A percentile compares a stretch with the other conserved stretches of the same genome.
These are phyloP conservation scores for Leptographium wingfieldii DNA, from an alignment of 2,329 filamentous ascomycete species.

Conservation along the genomic window DNA sequence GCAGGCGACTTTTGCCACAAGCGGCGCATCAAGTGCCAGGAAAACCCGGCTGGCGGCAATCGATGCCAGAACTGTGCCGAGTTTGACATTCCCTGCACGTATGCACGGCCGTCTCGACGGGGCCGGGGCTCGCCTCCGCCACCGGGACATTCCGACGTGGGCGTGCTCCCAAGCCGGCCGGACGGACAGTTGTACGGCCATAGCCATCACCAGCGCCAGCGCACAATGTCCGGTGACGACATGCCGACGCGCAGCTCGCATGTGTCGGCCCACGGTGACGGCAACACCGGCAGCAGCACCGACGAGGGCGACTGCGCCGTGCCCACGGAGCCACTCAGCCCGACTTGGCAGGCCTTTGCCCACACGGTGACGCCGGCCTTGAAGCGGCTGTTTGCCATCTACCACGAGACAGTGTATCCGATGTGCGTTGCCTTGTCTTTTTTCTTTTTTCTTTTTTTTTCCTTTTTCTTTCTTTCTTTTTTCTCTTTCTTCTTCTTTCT, in stretches of 20 bases:
- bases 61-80: slow-evolving; percentile 14
- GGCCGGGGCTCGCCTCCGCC: slow-evolving; percentile 10
- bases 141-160: background rate
- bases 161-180: background rate
- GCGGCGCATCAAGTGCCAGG: slow-evolving; percentile 14
- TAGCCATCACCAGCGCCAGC: background rate
- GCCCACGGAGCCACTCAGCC: slow-evolving; percentile 9
- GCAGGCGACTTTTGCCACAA: slow-evolving; percentile 14
- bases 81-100: slow-evolving; percentile 13
- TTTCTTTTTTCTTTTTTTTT: background rate
- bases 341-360: slow-evolving; percentile 13
- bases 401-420: slow-evolving; percentile 15
- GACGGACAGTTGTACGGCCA: background rate
- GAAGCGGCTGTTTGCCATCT: slow-evolving; percentile 10
- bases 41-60: slow-evolving; percentile 2
- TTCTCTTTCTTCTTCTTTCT: background rate
- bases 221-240: background rate
- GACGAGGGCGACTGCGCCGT: slow-evolving; percentile 2
- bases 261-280: background rate
- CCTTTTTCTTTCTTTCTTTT: background rate
- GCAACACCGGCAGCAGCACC: background rate
- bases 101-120: slow-evolving; percentile 12
- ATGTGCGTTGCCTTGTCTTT: slow-evolving; percentile 4
- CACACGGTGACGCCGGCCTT: slow-evolving; percentile 12
- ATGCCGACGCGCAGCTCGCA: background rate